These are phyloP conservation scores for Barnettozyma vustinii DNA, from an alignment of 805 yeast genomes.

Conservation along the genomic window DNA sequence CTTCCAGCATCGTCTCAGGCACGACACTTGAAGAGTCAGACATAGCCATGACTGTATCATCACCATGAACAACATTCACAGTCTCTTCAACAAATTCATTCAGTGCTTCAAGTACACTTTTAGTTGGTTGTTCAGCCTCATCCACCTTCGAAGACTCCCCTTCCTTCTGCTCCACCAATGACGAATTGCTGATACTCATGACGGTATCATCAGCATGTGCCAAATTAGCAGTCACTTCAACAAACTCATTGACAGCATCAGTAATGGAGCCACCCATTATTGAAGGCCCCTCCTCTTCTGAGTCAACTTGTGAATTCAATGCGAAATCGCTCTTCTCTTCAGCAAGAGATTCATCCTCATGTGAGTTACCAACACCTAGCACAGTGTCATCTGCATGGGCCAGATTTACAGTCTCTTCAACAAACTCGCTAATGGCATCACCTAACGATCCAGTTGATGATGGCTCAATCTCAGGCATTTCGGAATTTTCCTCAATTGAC, in stretches of 20 bases:
- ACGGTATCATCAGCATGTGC: conserved; percentile 1
- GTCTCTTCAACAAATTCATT: not conserved
- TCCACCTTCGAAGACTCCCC: not conserved
- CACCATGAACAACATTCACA: not conserved
- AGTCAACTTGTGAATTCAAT: not conserved
- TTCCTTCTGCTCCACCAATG: not conserved
- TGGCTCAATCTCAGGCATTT: not conserved
- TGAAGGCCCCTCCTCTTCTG: not conserved
- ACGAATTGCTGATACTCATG: not conserved
- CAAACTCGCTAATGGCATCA: conserved; percentile 1
- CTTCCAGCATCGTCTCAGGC: not conserved
- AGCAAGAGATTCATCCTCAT: not conserved
- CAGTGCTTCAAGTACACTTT: not conserved
- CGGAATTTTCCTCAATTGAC: not conserved
- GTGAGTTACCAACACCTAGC: not conserved
- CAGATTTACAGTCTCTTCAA: not conserved
- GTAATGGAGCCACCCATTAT: not conserved
- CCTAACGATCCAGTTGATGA: not conserved
- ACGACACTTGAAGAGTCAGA: not conserved
- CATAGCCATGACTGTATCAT: not conserved
- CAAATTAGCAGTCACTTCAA: not conserved
- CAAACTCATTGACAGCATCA: conserved; percentile 7
- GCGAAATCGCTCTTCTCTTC: not conserved
- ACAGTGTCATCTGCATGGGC: not conserved
- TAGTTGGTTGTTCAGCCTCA: not conserved